A percentile compares a stretch with the other conserved stretches of the same genome.
Conservation (phyloP, 73 alveolate species). For the Symbiodinium natans region DNA sequence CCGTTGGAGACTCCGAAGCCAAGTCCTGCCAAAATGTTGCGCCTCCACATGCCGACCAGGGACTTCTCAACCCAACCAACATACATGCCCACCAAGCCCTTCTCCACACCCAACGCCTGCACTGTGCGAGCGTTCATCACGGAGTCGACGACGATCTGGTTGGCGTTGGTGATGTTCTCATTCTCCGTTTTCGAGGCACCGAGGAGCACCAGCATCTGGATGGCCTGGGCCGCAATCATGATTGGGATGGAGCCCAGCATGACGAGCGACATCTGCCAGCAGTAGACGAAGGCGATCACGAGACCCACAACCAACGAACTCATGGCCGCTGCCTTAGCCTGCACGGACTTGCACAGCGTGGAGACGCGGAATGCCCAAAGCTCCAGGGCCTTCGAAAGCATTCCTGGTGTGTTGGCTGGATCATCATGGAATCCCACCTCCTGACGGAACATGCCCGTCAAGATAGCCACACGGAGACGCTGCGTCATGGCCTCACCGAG, state of each 20-base stretch:
- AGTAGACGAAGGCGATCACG: constrained; percentile 34
- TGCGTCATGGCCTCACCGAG: constrained; percentile 78
- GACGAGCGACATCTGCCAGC: constrained; percentile 85
- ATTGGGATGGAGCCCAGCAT: constrained; percentile 85
- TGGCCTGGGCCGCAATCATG: constrained; percentile 62
- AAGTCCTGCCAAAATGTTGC: constrained; percentile 29
- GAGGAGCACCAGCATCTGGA: constrained; percentile 61
- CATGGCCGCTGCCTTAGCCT: constrained; percentile 47
- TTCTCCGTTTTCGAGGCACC: constrained; percentile 81
- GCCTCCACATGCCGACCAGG: constrained; percentile 11
- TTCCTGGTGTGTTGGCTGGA: constrained; percentile 63
- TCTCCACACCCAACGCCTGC: constrained; percentile 47
- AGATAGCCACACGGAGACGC: constrained; percentile 59
- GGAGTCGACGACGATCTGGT: constrained; percentile 53
- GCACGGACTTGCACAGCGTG: constrained; percentile 19
- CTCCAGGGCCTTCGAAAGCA: constrained; percentile 74
- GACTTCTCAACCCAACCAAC: constrained; percentile 52
- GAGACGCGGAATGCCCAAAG: constrained; percentile 75
- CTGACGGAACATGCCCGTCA: constrained; percentile 47
- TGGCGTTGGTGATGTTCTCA: constrained; percentile 42
- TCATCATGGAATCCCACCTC: constrained; percentile 71
- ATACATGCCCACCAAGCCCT: constrained; percentile 33
- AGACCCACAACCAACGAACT: constrained; percentile 28
- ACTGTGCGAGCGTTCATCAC: constrained; percentile 74
- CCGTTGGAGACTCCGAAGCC: constrained; percentile 49